phyloP scores from a whole-genome alignment of 805 yeast genomes.

The Teunomyces cretensis region DNA sequence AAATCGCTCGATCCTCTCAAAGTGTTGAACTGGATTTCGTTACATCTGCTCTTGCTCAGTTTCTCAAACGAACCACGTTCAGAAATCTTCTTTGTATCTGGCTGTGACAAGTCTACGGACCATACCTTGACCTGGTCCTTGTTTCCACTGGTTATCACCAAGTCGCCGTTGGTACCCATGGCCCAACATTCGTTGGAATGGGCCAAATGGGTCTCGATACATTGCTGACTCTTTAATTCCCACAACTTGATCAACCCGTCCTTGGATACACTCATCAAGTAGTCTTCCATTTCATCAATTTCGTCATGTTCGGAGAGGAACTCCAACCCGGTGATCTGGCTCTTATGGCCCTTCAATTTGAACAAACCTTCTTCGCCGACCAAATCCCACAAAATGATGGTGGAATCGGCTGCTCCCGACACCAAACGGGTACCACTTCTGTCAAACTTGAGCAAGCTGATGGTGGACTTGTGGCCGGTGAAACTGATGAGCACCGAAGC shows the following conservation, averaged over 20 bases:
- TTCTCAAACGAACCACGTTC: slow-evolving; percentile 72
- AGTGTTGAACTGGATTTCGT: slow-evolving; percentile 52
- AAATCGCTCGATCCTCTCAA: slow-evolving; percentile 18
- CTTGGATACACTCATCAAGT: slow-evolving; percentile 74
- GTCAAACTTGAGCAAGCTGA: slow-evolving; percentile 73
- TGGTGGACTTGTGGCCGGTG: slow-evolving; percentile 85
- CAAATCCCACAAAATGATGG: slow-evolving; percentile 90
- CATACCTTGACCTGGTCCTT: slow-evolving; percentile 84
- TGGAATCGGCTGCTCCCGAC: slow-evolving; percentile 85
- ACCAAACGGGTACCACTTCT: slow-evolving; percentile 77
- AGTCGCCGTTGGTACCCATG: slow-evolving; percentile 45
- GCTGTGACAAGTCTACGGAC: slow-evolving; percentile 58
- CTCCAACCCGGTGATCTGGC: slow-evolving; percentile 76
- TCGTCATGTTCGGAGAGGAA: slow-evolving; percentile 39
- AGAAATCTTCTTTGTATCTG: slow-evolving; percentile 47
- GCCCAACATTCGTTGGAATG: slow-evolving; percentile 95
- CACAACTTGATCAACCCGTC: slow-evolving; percentile 92
- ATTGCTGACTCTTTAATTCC: slow-evolving; percentile 88
- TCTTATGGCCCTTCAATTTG: slow-evolving; percentile 85
- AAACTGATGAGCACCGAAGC: slow-evolving; percentile 76
- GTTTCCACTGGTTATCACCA: slow-evolving; percentile 71
- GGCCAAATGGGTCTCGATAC: slow-evolving; percentile 92
- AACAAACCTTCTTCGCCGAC: slow-evolving; percentile 88
- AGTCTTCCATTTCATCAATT: slow-evolving; percentile 61
- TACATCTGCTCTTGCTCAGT: slow-evolving; percentile 72